These are phyloP conservation scores for Melanopsichium pennsylvanicum DNA, from an alignment of 1,284 basidiomycete species.

Conservation along the genomic window DNA sequence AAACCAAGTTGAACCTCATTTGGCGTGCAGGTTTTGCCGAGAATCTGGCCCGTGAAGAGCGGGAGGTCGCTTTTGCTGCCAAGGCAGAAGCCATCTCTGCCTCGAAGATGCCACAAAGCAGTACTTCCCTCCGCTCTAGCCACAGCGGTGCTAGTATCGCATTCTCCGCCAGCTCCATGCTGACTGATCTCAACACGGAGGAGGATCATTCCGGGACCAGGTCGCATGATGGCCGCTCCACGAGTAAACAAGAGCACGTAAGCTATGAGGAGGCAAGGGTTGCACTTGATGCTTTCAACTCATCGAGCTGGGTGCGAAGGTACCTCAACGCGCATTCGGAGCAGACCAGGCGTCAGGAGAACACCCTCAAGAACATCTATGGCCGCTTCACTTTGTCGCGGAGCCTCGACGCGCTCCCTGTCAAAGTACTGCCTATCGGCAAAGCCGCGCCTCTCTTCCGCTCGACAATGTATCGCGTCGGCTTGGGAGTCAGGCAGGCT, in stretches of 20 bases:
- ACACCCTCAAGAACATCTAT: conserved; percentile 62
- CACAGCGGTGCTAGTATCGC: conserved; percentile 5
- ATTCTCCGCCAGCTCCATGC: conserved; percentile 1
- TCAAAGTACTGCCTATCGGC: conserved; percentile 68
- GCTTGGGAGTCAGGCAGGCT: conserved; percentile 73
- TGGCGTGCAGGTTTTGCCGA: conserved; percentile 81
- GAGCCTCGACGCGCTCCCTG: conserved; percentile 66
- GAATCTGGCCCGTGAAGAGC: conserved; percentile 76
- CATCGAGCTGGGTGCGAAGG: conserved; percentile 76
- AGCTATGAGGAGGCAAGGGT: conserved; percentile 74
- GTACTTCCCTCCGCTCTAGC: conserved; percentile 42
- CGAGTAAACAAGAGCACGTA: conserved; percentile 10
- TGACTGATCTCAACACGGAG: conserved; percentile 2
- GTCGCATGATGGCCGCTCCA: conserved; percentile 10
- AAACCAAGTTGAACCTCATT: conserved; percentile 80
- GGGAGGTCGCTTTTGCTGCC: conserved; percentile 81
- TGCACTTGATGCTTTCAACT: conserved; percentile 77
- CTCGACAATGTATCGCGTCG: conserved; percentile 73
- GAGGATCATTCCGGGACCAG: conserved; percentile 12
- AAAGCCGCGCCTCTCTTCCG: conserved; percentile 79
- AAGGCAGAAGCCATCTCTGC: conserved; percentile 71
- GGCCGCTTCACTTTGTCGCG: conserved; percentile 41
- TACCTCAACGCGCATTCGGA: conserved; percentile 62
- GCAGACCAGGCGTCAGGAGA: conserved; percentile 69
- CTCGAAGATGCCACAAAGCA: conserved; percentile 65